Percentiles rank a stretch among this genome's conserved stretches.
phyloP scores from a whole-genome alignment of 306 rosid genomes.

The Begonia fuchsioides region DNA sequence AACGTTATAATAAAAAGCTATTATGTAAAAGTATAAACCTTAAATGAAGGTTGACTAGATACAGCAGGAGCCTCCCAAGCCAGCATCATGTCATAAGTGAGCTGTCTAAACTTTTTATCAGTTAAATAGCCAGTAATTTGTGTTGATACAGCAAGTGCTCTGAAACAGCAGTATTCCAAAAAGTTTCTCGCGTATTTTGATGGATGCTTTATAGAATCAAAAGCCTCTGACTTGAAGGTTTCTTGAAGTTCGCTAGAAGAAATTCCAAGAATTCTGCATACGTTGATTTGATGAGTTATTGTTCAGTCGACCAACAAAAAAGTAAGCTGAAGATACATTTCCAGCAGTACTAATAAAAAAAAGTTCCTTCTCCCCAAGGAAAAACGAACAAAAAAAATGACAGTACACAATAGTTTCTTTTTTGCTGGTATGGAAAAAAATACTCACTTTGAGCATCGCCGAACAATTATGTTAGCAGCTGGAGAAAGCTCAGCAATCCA shows the following conservation, averaged over 20 bases:
- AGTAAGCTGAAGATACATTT: no score
- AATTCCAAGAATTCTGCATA: slow-evolving; percentile 49
- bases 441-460: slow-evolving; percentile 83
- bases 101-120: slow-evolving; percentile 42
- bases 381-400: no score
- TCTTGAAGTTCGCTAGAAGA: slow-evolving; percentile 52
- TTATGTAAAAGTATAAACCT: no score
- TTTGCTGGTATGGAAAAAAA: no score
- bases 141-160: slow-evolving; percentile 33
- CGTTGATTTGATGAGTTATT: neutral
- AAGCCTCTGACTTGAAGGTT: slow-evolving; percentile 52
- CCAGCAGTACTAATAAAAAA: no score
- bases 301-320: no score
- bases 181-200: slow-evolving; percentile 55
- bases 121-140: slow-evolving; percentile 35
- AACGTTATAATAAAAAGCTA: no score
- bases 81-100: slow-evolving; percentile 85
- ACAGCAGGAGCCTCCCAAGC: slow-evolving; percentile 82
- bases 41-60: slow-evolving; percentile 15
- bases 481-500: slow-evolving; percentile 72
- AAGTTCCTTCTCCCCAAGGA: no score
- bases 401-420: no score
- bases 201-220: slow-evolving; percentile 39
- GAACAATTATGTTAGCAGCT: slow-evolving; percentile 68
- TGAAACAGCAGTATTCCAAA: slow-evolving; percentile 61